Evolutionary conservation across 1,284 basidiomycete species (phyloP).

Genomic region (Malassezia nana): DNA sequence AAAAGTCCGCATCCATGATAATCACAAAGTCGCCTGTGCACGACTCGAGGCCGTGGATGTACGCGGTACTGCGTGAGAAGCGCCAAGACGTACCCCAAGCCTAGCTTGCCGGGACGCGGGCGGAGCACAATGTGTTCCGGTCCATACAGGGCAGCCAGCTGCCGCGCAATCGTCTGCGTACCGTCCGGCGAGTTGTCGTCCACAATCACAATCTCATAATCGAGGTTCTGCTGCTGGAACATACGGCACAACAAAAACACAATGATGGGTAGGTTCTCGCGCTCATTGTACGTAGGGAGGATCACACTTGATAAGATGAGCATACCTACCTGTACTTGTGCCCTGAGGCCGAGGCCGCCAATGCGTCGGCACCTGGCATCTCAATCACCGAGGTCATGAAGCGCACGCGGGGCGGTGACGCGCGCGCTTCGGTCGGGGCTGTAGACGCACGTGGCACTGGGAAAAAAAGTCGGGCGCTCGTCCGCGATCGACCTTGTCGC

Average conservation of each 20-base stretch:
- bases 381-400: constrained; percentile 12
- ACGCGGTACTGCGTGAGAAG: constrained; percentile 61
- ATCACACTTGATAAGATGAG: constrained; percentile 55
- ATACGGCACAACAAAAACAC: constrained; percentile 27
- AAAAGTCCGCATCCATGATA: constrained; percentile 94
- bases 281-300: constrained; percentile 82
- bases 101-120: constrained; percentile 76
- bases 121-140: constrained; percentile 72
- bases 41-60: constrained; percentile 78
- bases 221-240: constrained; percentile 26
- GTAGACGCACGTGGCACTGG: background rate
- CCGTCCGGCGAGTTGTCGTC: constrained; percentile 86
- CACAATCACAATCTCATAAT: constrained; percentile 79
- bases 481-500: background rate
- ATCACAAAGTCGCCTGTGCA: constrained; percentile 85
- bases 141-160: constrained; percentile 68
- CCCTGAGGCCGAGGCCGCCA: background rate
- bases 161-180: constrained; percentile 71
- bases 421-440: background rate
- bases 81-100: constrained; percentile 60
- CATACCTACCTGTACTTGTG: constrained; percentile 13
- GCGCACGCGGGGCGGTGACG: background rate
- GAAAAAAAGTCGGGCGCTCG: constrained; percentile 1
- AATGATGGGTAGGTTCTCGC: constrained; percentile 78
- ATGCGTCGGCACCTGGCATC: background rate